Evolutionary conservation across 208 protist species (phyloP), one percentile per base, ranked within the genome.

Genomic region (Leishmania arabica): DNA sequence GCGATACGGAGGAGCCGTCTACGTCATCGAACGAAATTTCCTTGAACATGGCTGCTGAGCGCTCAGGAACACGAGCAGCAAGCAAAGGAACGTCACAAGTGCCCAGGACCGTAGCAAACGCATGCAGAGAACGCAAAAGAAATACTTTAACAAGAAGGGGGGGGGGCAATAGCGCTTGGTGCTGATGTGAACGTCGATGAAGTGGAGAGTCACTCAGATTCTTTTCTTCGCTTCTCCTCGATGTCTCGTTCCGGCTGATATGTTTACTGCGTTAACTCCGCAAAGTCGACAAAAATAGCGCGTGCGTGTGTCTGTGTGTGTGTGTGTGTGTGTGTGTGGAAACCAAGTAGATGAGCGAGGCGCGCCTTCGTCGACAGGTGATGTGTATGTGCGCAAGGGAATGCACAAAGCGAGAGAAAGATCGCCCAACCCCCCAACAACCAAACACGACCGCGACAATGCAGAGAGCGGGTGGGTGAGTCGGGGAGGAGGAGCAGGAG

Each of bases 1-100:
- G 47, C n/a, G 76, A 21, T 45, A 5, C n/a, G 1, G 7, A 5
- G 11, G 31, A 51, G 24, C 37, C 78, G 6, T 73, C 76, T 3
- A 53, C 83, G 7, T 88, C 79, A 4, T 91, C 89, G 73, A 95
- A 95, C 11, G 54, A 68, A 34, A 86, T 80, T 68, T 95, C 89
- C 15, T 72, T 70, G 81, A 95, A 95, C 91, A 93, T 79, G 27
- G 47, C 24, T 68, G 62, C 62, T 21, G 31, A 19, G 15, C 31
- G 62, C 62, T 2, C 1, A 24, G 40, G n/a, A 31, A 27, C 42
- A 3, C 37, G 1, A 51, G 5, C 17, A 77, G 21, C 6, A 62
- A 37, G 24, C 65, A 34, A 49, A 77, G 34, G n/a, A 51, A 53
- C 19, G 4, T 27, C 1, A 31, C 9, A 19, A 34, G 42, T n/a